Percentiles rank a stretch among this genome's conserved stretches.
phyloP scores from a whole-genome alignment of 495 filamentous ascomycete genomes.

The Lophiostoma macrostomum region DNA sequence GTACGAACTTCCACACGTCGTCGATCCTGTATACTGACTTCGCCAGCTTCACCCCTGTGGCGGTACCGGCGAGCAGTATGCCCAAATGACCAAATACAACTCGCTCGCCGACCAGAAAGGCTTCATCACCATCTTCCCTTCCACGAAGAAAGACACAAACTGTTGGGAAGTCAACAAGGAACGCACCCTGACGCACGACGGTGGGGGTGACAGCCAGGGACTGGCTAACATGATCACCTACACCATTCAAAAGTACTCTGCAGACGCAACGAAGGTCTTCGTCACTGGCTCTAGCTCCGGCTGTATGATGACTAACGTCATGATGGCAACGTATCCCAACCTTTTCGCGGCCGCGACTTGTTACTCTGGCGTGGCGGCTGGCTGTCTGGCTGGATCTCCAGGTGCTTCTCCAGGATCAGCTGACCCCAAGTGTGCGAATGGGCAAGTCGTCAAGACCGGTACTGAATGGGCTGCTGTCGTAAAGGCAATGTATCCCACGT shows the following conservation, averaged over 20 bases:
- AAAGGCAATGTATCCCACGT: conserved; percentile 12
- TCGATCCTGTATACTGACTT: background rate
- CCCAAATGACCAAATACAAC: background rate
- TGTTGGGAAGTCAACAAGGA: conserved; percentile 22
- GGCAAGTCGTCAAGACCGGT: conserved; percentile 2
- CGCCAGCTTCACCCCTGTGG: conserved; percentile 17
- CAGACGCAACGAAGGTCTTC: conserved; percentile 13
- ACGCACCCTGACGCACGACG: conserved; percentile 7
- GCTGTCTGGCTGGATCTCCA: conserved; percentile 14
- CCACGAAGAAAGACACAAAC: conserved; percentile 15
- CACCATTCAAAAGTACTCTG: conserved; percentile 14
- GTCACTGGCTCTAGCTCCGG: conserved; percentile 10
- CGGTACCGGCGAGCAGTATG: conserved; percentile 5
- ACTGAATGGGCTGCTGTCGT: conserved; percentile 9
- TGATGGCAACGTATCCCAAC: conserved; percentile 19
- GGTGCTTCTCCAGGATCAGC: background rate
- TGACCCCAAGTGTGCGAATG: conserved; percentile 12
- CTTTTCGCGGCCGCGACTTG: conserved; percentile 11
- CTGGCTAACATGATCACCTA: conserved; percentile 19
- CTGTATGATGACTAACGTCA: conserved; percentile 22
- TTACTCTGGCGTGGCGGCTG: conserved; percentile 16
- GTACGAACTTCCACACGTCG: background rate
- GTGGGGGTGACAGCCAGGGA: conserved; percentile 13
- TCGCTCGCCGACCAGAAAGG: conserved; percentile 3
- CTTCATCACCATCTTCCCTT: conserved; percentile 17